Evolutionary conservation across 768 basidiomycete species (phyloP), one percentile per base, ranked within the genome.

Genomic region (Boletus patriciae): DNA sequence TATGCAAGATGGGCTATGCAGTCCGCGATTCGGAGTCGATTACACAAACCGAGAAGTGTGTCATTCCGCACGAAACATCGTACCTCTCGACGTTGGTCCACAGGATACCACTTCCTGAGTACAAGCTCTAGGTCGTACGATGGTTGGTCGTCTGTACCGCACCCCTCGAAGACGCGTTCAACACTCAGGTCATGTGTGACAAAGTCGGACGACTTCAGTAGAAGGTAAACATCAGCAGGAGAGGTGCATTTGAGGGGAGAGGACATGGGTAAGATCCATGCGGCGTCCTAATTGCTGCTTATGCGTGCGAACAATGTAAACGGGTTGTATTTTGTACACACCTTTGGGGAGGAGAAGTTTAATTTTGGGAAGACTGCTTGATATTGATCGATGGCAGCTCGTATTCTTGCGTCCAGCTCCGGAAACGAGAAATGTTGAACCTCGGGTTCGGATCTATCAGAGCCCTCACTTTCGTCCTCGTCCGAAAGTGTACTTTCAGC

Each of bases 331-430:
- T 65, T 56, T 27, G 21, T 38, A 63, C 78, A 55, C 57, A 90
- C 94, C 76, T 87, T 89, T 15, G 95, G 95, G n/a, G 92, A 87
- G 7, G 94, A 92, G 75, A 95, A 97, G 67, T 97, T 98, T 53
- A 98, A 84, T 73, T 98, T 98, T 1, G 95, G 94, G 69, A 98
- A 98, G 29, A 96, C 87, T 7, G 87, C 88, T 3, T 84, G 89
- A 70, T 90, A 94, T 54, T 80, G 72, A 44, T 74, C 63, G n/a
- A 97, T 77, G 34, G 79, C 81, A 15, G 75, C 70, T 47, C 90
- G 75, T 58, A 98, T 95, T 54, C 76, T 76, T 15, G 75, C 73
- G 64, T 94, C 92, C n/a, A 97, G 75, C 45, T 86, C 86, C 0
- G 94, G 93, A 67, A 98, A 95, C 4, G 87, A 76, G 64, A 83